phyloP scores from a whole-genome alignment of 768 basidiomycete genomes.

The Plicaturopsis crispa region DNA sequence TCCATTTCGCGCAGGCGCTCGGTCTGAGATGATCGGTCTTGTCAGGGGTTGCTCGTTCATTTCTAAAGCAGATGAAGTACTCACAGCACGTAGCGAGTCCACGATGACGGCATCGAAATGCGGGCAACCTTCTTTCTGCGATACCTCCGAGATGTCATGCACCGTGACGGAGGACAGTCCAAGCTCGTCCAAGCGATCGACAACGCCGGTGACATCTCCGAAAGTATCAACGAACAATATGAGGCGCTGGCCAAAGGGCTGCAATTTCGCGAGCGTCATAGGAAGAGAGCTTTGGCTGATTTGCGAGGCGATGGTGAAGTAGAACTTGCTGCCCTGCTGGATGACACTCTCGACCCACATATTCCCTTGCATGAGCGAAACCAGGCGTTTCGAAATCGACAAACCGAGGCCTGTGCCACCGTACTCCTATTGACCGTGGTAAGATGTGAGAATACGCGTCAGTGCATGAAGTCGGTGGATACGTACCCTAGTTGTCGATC shows the following conservation, averaged over 20 bases:
- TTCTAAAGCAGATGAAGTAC: constrained; percentile 22
- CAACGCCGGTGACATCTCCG: constrained; percentile 66
- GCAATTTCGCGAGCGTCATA: constrained; percentile 67
- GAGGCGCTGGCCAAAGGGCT: constrained; percentile 78
- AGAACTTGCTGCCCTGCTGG: constrained; percentile 88
- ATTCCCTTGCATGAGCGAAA: constrained; percentile 95
- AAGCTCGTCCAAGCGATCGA: constrained; percentile 69
- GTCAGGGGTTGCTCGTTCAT: constrained; percentile 5
- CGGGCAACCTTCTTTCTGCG: constrained; percentile 73
- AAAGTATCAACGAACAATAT: constrained; percentile 91
- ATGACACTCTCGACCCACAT: constrained; percentile 99
- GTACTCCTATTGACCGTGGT: constrained; percentile 66
- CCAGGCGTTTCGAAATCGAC: constrained; percentile 95
- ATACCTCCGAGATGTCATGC: constrained; percentile 72
- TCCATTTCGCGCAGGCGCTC: constrained; percentile 88
- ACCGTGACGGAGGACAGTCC: constrained; percentile 72
- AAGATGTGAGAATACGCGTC: constrained; percentile 4
- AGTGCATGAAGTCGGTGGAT: constrained; percentile 4
- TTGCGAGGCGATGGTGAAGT: constrained; percentile 91
- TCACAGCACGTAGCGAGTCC: constrained; percentile 77
- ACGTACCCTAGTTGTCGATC: constrained; percentile 87
- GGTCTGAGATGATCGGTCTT: constrained; percentile 50
- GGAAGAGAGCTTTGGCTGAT: constrained; percentile 73
- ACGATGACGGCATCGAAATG: constrained; percentile 95
- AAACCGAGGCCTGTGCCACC: constrained; percentile 95